Percentiles rank a stretch among this genome's conserved stretches.
Evolutionary conservation across 2,329 filamentous ascomycete genomes (phyloP).

Genomic region (Pseudogymnoascus verrucosus): DNA sequence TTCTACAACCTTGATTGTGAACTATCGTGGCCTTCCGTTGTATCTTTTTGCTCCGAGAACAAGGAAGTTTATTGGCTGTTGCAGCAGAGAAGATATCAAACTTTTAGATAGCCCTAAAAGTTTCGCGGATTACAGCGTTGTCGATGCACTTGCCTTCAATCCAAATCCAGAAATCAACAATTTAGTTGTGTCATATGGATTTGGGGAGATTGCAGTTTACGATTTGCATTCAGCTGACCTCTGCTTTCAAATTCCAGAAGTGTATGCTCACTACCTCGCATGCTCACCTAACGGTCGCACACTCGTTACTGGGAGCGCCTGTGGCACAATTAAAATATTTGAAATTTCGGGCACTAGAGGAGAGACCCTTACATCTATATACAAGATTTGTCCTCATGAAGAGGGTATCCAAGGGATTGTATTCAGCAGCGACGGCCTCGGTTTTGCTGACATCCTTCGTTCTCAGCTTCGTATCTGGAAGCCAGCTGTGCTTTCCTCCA

Average conservation of each 20-base stretch:
- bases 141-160: neutral
- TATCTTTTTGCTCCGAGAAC: constrained; percentile 15
- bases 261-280: neutral
- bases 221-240: neutral
- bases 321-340: neutral
- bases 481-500: constrained; percentile 25
- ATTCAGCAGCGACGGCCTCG: constrained; percentile 27
- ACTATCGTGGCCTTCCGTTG: constrained; percentile 12
- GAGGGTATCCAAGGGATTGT: constrained; percentile 23
- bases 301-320: neutral
- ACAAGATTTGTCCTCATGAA: constrained; percentile 26
- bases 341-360: neutral
- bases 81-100: constrained; percentile 19
- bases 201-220: neutral
- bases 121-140: neutral
- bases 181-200: neutral
- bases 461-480: constrained; percentile 31
- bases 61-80: constrained; percentile 20
- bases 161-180: neutral
- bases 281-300: neutral
- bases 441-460: constrained; percentile 28
- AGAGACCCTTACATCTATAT: constrained; percentile 22
- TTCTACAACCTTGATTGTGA: neutral
- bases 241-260: neutral
- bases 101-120: neutral